phyloP scores from a whole-genome alignment of 2,329 filamentous ascomycete species.

The Onygenales sp. region DNA sequence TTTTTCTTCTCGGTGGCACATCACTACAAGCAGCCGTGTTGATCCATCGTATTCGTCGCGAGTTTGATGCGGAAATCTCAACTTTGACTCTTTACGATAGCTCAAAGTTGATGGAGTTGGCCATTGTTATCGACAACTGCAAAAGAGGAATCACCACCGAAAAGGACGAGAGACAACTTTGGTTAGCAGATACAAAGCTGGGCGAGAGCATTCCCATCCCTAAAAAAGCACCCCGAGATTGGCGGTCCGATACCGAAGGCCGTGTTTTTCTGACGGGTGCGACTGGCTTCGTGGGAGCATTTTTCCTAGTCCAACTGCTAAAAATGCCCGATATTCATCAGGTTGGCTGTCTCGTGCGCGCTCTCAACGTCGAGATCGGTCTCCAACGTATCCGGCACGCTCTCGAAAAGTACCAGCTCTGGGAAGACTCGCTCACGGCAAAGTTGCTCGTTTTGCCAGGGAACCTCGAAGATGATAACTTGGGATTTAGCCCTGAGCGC shows the following conservation, averaged over 20 bases:
- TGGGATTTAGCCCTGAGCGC: constrained; percentile 41
- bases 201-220: constrained; percentile 8
- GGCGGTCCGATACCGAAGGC: constrained; percentile 15
- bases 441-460: constrained; percentile 33
- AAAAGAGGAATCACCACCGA: neutral
- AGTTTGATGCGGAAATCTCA: constrained; percentile 10
- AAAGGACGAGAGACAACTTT: constrained; percentile 10
- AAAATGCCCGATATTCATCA: constrained; percentile 41
- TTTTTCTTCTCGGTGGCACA: constrained; percentile 15
- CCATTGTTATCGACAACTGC: constrained; percentile 4
- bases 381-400: constrained; percentile 32
- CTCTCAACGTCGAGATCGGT: constrained; percentile 37
- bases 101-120: constrained; percentile 9
- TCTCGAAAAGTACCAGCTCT: constrained; percentile 38
- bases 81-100: constrained; percentile 15
- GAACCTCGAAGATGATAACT: constrained; percentile 56
- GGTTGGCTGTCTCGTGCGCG: constrained; percentile 64
- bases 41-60: constrained; percentile 11
- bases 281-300: constrained; percentile 74
- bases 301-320: constrained; percentile 61
- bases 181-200: constrained; percentile 13
- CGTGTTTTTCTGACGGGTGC: constrained; percentile 68
- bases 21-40: constrained; percentile 14
- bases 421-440: neutral
- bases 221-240: constrained; percentile 5